Evolutionary conservation across 2,329 filamentous ascomycete genomes (phyloP).

Genomic region (Fusarium falciforme): DNA sequence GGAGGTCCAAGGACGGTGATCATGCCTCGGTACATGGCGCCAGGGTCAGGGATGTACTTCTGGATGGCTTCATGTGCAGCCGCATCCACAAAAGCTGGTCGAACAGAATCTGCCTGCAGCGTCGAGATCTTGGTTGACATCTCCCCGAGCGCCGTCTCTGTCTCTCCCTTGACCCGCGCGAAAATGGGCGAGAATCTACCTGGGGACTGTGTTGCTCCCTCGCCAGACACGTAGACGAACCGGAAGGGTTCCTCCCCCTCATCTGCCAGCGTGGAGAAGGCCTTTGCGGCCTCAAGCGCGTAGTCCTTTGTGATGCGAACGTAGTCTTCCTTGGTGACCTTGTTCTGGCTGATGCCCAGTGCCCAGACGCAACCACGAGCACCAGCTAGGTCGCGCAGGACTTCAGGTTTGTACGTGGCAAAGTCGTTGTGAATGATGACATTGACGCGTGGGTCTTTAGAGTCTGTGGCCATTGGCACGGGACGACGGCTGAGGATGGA

Average conservation of each 20-base stretch:
- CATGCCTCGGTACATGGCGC: constrained; percentile 21
- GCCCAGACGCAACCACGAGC: constrained; percentile 81
- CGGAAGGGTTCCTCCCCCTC: constrained; percentile 64
- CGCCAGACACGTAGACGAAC: constrained; percentile 78
- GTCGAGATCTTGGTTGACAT: constrained; percentile 57
- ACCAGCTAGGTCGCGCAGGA: constrained; percentile 70
- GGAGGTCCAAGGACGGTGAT: constrained; percentile 40
- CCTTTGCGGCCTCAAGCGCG: constrained; percentile 70
- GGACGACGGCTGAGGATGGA: constrained; percentile 75
- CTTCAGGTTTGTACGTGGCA: constrained; percentile 63
- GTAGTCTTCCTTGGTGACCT: constrained; percentile 74
- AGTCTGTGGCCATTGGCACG: constrained; percentile 69
- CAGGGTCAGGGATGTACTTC: constrained; percentile 53
- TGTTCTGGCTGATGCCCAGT: constrained; percentile 71
- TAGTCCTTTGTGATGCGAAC: constrained; percentile 76
- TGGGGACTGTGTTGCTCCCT: constrained; percentile 68
- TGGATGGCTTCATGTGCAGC: constrained; percentile 54
- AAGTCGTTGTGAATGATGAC: constrained; percentile 79
- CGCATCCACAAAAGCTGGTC: constrained; percentile 70
- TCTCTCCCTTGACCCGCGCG: constrained; percentile 74
- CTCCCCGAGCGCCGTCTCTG: constrained; percentile 69
- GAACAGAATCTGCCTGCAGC: constrained; percentile 66
- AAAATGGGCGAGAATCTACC: constrained; percentile 67
- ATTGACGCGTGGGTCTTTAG: constrained; percentile 68
- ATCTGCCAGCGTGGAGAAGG: constrained; percentile 63